Conservation (phyloP, 345 rosid species). For the Citrus cavaleriei region DNA sequence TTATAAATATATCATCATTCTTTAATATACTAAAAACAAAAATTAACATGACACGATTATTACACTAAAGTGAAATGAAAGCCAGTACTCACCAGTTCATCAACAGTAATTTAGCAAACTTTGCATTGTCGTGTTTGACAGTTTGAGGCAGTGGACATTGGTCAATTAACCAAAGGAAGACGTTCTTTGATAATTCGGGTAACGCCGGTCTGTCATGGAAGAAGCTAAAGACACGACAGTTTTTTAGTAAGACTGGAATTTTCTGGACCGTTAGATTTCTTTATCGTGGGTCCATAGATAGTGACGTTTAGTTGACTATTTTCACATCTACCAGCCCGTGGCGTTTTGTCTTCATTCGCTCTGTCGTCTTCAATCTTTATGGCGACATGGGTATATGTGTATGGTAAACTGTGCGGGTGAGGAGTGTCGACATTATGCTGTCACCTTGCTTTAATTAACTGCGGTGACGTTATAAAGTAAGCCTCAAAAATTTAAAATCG, state of each 20-base stretch:
- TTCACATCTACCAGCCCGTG: conserved; percentile 1
- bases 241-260: neutral
- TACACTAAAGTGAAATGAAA: too few relatives aligned
- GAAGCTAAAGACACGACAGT: neutral
- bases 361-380: conserved; percentile 2
- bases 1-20: too few relatives aligned
- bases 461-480: neutral
- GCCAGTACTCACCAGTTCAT: too few relatives aligned
- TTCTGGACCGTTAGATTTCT: conserved; percentile 18
- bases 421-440: neutral
- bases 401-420: neutral
- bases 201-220: too few relatives aligned
- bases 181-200: too few relatives aligned
- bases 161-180: too few relatives aligned
- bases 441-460: neutral
- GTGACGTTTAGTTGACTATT: conserved; percentile 24
- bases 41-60: too few relatives aligned
- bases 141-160: too few relatives aligned
- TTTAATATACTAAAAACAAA: too few relatives aligned
- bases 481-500: too few relatives aligned
- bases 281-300: conserved; percentile 14
- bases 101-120: too few relatives aligned
- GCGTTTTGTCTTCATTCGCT: conserved; percentile 24
- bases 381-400: conserved; percentile 22
- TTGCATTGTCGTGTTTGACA: too few relatives aligned